Evolutionary conservation across 805 yeast genomes (phyloP).

Genomic region (Yamadazyma philogaea): DNA sequence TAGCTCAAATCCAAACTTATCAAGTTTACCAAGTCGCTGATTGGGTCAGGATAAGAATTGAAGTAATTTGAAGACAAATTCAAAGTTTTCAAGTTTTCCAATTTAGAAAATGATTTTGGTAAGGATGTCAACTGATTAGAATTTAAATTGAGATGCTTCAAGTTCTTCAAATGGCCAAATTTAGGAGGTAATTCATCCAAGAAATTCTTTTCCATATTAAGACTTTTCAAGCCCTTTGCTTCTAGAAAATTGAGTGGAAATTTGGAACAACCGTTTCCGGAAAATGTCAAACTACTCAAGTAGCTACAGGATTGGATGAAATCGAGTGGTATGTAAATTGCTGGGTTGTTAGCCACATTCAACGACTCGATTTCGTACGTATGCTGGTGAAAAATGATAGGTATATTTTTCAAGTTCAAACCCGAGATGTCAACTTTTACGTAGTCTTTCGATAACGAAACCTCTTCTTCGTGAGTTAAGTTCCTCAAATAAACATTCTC

Average conservation of each 20-base stretch:
- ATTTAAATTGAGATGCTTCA: constrained; percentile 62
- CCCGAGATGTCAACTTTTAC: constrained; percentile 71
- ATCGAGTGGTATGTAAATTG: constrained; percentile 77
- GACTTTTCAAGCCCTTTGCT: constrained; percentile 60
- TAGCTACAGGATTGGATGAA: constrained; percentile 81
- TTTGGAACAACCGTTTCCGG: constrained; percentile 66
- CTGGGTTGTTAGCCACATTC: constrained; percentile 84
- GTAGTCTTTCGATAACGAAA: constrained; percentile 60
- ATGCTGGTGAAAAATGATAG: constrained; percentile 74
- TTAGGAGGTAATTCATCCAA: constrained; percentile 59
- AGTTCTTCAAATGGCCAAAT: constrained; percentile 49
- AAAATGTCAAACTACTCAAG: constrained; percentile 62
- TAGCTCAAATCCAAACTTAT: constrained; percentile 76
- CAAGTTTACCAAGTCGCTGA: constrained; percentile 57
- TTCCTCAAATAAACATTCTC: constrained; percentile 60
- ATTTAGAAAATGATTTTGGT: constrained; percentile 58
- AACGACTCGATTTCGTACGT: constrained; percentile 77
- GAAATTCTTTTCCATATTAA: constrained; percentile 78
- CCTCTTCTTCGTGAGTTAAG: constrained; percentile 66
- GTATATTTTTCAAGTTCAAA: constrained; percentile 77
- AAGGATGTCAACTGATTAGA: constrained; percentile 68
- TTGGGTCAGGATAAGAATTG: constrained; percentile 58
- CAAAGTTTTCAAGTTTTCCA: constrained; percentile 53
- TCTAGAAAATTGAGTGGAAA: constrained; percentile 74
- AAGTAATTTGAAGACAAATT: constrained; percentile 80